These are phyloP conservation scores for Xylaria sp. DNA, from an alignment of 2,329 filamentous ascomycete genomes.

Conservation along the genomic window DNA sequence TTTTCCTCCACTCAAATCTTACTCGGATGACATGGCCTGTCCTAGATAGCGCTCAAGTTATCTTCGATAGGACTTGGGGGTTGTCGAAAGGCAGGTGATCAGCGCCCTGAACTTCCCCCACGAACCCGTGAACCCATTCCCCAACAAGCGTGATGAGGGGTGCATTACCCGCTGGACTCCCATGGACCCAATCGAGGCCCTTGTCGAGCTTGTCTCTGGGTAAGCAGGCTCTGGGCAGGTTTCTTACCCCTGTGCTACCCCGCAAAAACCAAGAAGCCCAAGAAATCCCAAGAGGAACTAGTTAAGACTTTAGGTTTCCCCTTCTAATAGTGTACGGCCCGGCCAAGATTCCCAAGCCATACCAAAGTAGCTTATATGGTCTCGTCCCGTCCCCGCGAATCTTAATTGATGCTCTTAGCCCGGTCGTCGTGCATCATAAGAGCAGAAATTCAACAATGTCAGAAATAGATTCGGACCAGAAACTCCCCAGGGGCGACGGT, in stretches of 20 bases:
- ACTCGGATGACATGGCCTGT: background rate
- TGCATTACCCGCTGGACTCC: background rate
- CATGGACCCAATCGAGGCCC: background rate
- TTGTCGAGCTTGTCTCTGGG: too few relatives aligned
- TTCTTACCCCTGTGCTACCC: conserved; percentile 9
- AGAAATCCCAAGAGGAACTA: background rate
- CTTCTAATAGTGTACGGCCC: background rate
- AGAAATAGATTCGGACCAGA: conserved; percentile 24
- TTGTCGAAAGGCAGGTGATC: conserved; percentile 1
- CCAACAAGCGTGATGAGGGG: background rate
- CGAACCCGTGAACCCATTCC: background rate
- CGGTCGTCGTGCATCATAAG: background rate
- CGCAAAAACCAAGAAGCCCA: conserved; percentile 24
- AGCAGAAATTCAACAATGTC: conserved; percentile 24
- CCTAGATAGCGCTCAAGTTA: background rate
- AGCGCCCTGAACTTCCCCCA: background rate
- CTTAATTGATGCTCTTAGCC: background rate
- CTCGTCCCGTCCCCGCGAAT: background rate
- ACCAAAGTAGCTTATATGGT: background rate
- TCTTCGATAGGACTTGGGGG: background rate
- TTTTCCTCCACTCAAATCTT: conserved; percentile 1
- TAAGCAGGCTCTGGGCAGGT: background rate
- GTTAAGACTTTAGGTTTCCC: background rate
- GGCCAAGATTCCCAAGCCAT: conserved; percentile 14
- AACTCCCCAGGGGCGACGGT: conserved; percentile 5